Base-by-base conservation (phyloP, 106 monocot species). In the Allium cepa region DNA sequence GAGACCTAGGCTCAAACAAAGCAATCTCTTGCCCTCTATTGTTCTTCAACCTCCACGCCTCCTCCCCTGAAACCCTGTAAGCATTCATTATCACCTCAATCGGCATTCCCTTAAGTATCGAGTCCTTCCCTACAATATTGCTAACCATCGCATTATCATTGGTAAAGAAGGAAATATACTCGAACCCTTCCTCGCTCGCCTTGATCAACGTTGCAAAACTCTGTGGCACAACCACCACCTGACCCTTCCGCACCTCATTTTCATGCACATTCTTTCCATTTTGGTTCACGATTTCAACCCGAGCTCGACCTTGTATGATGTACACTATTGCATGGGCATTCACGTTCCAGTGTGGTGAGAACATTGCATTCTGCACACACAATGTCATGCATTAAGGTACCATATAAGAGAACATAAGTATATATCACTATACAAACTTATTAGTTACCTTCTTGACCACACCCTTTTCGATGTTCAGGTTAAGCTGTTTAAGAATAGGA, bases 401-500 rank as follows among this genome's bases (percentile, higher is more conserved):
- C 13, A 53, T 53, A 9, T 13, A 53, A 53, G 1, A 53, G 22
- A 22, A 22, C 22, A 22, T 53, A 53, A 53, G 52, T 13, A 53
- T 9, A 53, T 13, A 53, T 10, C 9, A 53, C 9, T 9, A 53
- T 13, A 10, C 52, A 13, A 13, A 53, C 9, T 53, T 9, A 13
- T 53, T 53, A 13, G 13, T 53, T 53, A 69, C 69, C 69, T 17
- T 69, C 7, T 56, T 26, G 45, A 69, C 16, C 8, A 56, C 56
- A 1, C 58, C 82, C 18, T 81, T 79, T 13, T 11, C 59, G 11
- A 73, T 69, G 17, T 76, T 82, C 63, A 86, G 59, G 26, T 77
- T 78, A 52, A 82, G 16, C 63, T 66, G 26, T 22, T 22, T 22
- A 4, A 86, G 76, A 50, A 86, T 82, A 26, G 86, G 76, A 17